Evolutionary conservation across 176 grass and related monocot genomes (phyloP).

Genomic region (Carex parvula): DNA sequence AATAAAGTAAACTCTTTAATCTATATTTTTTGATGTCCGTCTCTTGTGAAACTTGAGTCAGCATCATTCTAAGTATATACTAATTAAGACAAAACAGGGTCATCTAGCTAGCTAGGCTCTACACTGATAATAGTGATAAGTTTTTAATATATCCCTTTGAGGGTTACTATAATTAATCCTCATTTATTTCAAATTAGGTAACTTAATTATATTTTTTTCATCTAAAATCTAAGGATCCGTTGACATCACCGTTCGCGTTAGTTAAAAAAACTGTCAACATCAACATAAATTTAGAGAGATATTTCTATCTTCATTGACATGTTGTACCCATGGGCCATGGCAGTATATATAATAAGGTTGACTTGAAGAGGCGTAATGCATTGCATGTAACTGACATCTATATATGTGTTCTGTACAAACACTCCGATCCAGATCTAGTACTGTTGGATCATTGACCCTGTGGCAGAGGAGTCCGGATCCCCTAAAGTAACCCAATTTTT

Average conservation of each 20-base stretch:
- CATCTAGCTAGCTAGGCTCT: too few species aligned
- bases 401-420: not conserved
- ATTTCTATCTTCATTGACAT: too few species aligned
- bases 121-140: too few species aligned
- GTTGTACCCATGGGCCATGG: too few species aligned
- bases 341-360: not conserved
- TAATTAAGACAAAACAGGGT: too few species aligned
- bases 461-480: too few species aligned
- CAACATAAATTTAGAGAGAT: not conserved
- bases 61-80: too few species aligned
- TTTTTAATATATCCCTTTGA: not conserved
- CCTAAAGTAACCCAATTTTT: too few species aligned
- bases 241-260: not conserved
- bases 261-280: not conserved
- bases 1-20: too few species aligned
- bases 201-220: not conserved
- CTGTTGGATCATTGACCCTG: slow-evolving; percentile 1
- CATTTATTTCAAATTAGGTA: not conserved
- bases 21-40: too few species aligned
- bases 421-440: slow-evolving; percentile 11
- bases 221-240: not conserved
- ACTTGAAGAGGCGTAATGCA: not conserved
- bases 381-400: not conserved
- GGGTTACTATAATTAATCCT: not conserved
- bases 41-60: too few species aligned